Evolutionary conservation across 2,329 filamentous ascomycete species (phyloP).

Genomic region (Chaetothyriales sp.): DNA sequence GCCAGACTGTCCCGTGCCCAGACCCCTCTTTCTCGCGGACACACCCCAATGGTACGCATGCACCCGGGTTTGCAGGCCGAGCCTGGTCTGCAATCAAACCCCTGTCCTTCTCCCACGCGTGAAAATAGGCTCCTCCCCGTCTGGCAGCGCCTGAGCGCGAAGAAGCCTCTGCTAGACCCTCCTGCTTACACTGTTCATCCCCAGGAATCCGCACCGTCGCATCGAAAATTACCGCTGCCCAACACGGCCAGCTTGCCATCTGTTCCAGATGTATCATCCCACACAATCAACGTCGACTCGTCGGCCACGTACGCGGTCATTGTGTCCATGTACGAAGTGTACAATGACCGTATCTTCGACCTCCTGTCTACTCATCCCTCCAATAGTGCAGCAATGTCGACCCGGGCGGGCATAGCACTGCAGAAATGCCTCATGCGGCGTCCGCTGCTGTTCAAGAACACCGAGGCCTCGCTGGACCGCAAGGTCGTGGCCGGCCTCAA

Average conservation of each 20-base stretch:
- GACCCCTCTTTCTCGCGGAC: conserved; percentile 48
- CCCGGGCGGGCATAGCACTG: conserved; percentile 33
- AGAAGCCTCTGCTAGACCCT: conserved; percentile 11
- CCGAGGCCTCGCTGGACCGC: conserved; percentile 73
- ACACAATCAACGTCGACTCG: conserved; percentile 53
- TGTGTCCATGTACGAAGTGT: conserved; percentile 97
- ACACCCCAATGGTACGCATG: conserved; percentile 32
- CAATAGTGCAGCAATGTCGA: conserved; percentile 28
- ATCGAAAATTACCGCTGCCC: conserved; percentile 49
- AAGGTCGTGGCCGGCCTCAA: conserved; percentile 86
- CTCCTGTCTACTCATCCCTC: conserved; percentile 50
- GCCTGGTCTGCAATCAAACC: conserved; percentile 8
- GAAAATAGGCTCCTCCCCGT: conserved; percentile 22
- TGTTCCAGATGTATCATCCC: conserved; percentile 57
- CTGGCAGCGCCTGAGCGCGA: conserved; percentile 17
- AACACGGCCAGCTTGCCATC: conserved; percentile 60
- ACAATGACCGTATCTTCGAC: conserved; percentile 96
- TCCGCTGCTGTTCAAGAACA: conserved; percentile 79
- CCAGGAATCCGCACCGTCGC: conserved; percentile 41
- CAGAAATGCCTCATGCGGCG: conserved; percentile 60
- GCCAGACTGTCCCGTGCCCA: conserved; percentile 51
- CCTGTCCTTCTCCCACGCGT: not conserved
- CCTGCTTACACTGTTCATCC: conserved; percentile 21
- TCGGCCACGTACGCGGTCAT: conserved; percentile 73
- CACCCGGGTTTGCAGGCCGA: conserved; percentile 23